Percentiles rank a stretch among this genome's conserved stretches.
These are phyloP conservation scores for Cercophora sp. DNA, from an alignment of 495 filamentous ascomycete species.

Conservation along the genomic window DNA sequence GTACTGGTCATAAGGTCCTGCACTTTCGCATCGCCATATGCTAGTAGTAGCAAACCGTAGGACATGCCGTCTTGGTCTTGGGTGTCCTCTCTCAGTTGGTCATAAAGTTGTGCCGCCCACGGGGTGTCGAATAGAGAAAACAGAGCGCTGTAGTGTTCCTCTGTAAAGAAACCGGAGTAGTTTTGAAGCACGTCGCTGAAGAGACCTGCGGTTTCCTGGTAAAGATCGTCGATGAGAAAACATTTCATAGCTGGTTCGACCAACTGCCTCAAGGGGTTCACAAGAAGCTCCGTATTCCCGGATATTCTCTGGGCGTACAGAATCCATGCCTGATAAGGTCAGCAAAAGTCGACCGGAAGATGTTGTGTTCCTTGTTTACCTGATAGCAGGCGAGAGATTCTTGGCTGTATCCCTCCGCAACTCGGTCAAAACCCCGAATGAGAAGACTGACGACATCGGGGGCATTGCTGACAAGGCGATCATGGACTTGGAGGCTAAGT, in stretches of 20 bases:
- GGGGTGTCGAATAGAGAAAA: constrained; percentile 53
- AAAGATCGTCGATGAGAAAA: constrained; percentile 50
- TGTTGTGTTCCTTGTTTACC: constrained; percentile 40
- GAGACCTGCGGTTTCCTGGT: constrained; percentile 57
- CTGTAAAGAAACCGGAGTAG: constrained; percentile 58
- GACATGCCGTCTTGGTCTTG: constrained; percentile 61
- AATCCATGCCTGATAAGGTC: constrained; percentile 57
- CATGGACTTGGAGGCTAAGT: constrained; percentile 39
- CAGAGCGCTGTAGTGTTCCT: constrained; percentile 51
- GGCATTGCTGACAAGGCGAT: constrained; percentile 47
- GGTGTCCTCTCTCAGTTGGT: constrained; percentile 55
- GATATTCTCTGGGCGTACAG: constrained; percentile 60
- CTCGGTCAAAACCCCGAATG: constrained; percentile 37
- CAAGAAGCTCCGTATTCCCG: constrained; percentile 47
- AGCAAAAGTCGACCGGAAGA: no score
- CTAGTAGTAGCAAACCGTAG: constrained; percentile 65
- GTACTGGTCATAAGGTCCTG: constrained; percentile 44
- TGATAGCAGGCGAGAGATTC: constrained; percentile 56
- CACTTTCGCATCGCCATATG: constrained; percentile 61
- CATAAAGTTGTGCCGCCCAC: constrained; percentile 50
- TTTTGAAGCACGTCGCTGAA: constrained; percentile 61
- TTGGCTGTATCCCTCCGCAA: constrained; percentile 26
- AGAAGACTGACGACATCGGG: constrained; percentile 49
- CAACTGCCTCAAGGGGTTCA: constrained; percentile 54
- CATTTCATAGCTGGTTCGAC: constrained; percentile 53